Percentiles rank a stretch among this genome's conserved stretches.
These are phyloP conservation scores for Colletotrichum filicis DNA, from an alignment of 2,329 filamentous ascomycete species.

Conservation along the genomic window DNA sequence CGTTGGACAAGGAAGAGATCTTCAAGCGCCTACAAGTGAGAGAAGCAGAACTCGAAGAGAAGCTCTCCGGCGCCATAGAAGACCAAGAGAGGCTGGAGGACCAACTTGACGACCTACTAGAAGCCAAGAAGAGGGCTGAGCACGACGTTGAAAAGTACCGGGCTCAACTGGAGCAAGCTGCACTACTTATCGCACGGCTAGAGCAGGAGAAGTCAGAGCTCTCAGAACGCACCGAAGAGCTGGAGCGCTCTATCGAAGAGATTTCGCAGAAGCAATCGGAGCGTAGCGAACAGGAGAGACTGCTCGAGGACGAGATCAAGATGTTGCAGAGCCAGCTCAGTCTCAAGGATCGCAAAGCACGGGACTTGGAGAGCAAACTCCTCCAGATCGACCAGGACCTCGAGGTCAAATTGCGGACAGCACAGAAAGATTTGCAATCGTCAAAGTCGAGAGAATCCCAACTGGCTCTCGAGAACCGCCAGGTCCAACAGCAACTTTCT, in stretches of 20 bases:
- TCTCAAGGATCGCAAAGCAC: constrained; percentile 88
- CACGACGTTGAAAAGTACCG: constrained; percentile 84
- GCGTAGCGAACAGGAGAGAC: constrained; percentile 79
- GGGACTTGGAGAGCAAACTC: constrained; percentile 86
- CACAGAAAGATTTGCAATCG: constrained; percentile 83
- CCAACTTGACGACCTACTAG: constrained; percentile 88
- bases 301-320: constrained; percentile 84
- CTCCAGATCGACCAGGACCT: constrained; percentile 89
- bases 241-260: constrained; percentile 78
- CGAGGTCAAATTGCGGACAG: constrained; percentile 82
- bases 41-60: constrained; percentile 93
- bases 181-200: constrained; percentile 83
- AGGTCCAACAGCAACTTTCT: constrained; percentile 85
- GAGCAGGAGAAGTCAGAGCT: constrained; percentile 88
- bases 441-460: constrained; percentile 80
- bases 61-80: constrained; percentile 89
- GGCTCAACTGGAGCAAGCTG: constrained; percentile 90
- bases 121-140: constrained; percentile 89
- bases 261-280: constrained; percentile 78
- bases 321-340: constrained; percentile 91
- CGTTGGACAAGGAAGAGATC: constrained; percentile 98
- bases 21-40: constrained; percentile 94
- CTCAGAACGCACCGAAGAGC: constrained; percentile 70
- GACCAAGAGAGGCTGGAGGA: constrained; percentile 96
- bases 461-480: constrained; percentile 81